Conservation (phyloP, 768 basidiomycete genomes). For the Clathrus columnatus region DNA sequence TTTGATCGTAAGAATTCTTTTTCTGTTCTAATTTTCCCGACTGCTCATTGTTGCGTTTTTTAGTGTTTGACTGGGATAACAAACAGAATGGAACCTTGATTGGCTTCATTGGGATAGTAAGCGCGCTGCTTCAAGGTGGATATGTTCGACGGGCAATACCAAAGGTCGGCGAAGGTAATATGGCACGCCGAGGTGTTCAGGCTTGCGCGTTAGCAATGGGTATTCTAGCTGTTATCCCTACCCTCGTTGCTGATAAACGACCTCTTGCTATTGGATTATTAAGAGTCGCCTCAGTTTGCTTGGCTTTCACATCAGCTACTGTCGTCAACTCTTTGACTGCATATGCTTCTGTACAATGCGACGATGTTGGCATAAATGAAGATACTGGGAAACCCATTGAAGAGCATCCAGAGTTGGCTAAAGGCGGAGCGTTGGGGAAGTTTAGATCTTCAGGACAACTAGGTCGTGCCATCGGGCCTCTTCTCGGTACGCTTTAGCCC, state of each 20-base stretch:
- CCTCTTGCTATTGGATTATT: conserved; percentile 43
- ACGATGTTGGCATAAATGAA: conserved; percentile 52
- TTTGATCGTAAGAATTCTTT: conserved; percentile 61
- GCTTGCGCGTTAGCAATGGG: conserved; percentile 64
- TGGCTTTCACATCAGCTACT: conserved; percentile 92
- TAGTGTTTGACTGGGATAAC: conserved; percentile 87
- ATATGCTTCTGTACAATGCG: conserved; percentile 84
- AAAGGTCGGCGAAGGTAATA: conserved; percentile 66
- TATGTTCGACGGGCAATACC: conserved; percentile 81
- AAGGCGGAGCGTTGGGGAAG: conserved; percentile 74
- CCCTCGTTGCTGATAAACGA: conserved; percentile 33
- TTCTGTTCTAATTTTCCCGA: neutral
- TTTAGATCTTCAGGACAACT: conserved; percentile 94
- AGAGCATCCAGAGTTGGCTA: conserved; percentile 62
- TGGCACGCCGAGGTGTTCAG: conserved; percentile 75
- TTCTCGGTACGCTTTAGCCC: conserved; percentile 70
- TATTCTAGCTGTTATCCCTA: conserved; percentile 66
- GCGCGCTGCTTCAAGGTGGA: conserved; percentile 85
- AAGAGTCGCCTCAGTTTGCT: conserved; percentile 65
- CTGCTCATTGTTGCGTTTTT: neutral
- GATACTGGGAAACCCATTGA: conserved; percentile 46
- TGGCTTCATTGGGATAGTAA: conserved; percentile 81
- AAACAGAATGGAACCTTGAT: conserved; percentile 71
- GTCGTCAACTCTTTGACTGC: conserved; percentile 92
- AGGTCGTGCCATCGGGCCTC: conserved; percentile 85